Conservation (phyloP, 352 stramenopile species). For the Saprolegnia diclina region DNA sequence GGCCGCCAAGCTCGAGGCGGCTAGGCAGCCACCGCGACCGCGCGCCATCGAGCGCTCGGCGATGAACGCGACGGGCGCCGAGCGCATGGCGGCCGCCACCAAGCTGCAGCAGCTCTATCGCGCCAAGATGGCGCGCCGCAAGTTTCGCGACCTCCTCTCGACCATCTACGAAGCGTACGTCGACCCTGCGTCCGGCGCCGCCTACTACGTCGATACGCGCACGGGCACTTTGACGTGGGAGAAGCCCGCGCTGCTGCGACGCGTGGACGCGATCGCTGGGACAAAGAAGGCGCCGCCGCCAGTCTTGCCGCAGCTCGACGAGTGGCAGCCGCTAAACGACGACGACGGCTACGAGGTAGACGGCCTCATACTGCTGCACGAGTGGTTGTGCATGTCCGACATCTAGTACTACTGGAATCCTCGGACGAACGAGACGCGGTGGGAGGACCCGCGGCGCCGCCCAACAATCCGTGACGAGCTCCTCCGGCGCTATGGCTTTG, state of each 20-base stretch:
- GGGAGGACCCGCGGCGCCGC: constrained; percentile 52
- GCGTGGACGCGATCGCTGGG: constrained; percentile 14
- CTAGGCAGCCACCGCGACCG: constrained; percentile 14
- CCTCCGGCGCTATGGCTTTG: constrained; percentile 39
- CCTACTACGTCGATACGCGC: constrained; percentile 58
- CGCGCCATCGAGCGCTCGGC: constrained; percentile 36
- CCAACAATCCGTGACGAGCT: constrained; percentile 54
- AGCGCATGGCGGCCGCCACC: constrained; percentile 48
- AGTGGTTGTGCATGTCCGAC: not conserved
- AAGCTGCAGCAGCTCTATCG: constrained; percentile 70
- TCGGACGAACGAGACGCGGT: constrained; percentile 51
- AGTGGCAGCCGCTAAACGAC: constrained; percentile 56
- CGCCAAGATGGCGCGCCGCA: constrained; percentile 51
- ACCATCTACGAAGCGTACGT: constrained; percentile 52
- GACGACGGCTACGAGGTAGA: constrained; percentile 54
- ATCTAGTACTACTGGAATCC: constrained; percentile 68
- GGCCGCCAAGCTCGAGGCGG: constrained; percentile 41
- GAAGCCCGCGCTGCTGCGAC: constrained; percentile 31
- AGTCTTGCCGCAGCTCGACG: constrained; percentile 25
- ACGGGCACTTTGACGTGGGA: constrained; percentile 61
- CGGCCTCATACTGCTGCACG: not conserved
- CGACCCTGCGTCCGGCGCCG: constrained; percentile 37
- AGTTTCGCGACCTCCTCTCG: constrained; percentile 49
- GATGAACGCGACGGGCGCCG: constrained; percentile 53
- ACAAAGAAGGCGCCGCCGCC: not conserved